Percentiles rank a stretch among this genome's conserved stretches.
Conservation (phyloP, 345 rosid species). For the Corchorus capsularis region DNA sequence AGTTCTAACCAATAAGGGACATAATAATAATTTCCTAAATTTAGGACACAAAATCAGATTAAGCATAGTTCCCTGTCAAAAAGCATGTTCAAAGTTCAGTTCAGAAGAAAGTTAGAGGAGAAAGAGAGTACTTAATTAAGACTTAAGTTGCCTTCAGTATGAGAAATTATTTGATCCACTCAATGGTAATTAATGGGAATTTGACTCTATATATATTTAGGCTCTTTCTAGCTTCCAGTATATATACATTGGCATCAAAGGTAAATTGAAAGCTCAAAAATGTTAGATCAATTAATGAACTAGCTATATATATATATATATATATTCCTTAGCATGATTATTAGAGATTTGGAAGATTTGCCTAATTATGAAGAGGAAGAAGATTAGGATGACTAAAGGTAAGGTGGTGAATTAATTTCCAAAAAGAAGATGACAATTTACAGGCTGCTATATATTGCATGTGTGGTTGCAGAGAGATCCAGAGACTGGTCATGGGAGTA, state of each 20-base stretch:
- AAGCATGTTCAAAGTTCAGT: no score
- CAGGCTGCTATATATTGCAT: conserved; percentile 2
- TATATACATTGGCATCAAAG: neutral
- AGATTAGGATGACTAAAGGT: neutral
- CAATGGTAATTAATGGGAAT: no score
- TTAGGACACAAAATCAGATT: neutral
- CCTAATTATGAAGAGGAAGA: neutral
- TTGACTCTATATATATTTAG: neutral
- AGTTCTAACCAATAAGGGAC: no score
- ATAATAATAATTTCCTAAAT: no score
- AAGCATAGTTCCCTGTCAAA: neutral
- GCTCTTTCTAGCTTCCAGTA: neutral
- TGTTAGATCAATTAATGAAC: neutral
- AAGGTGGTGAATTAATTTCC: neutral
- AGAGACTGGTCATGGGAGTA: neutral
- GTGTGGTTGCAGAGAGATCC: neutral
- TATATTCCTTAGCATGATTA: neutral
- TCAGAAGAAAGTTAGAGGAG: no score
- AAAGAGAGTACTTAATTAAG: neutral
- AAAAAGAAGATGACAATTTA: conserved; percentile 5
- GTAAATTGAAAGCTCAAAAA: neutral
- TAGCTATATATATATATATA: neutral
- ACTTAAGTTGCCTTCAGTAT: neutral
- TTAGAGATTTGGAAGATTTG: neutral
- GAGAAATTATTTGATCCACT: no score